Conservation (phyloP, 139 green algal species). For the Picochlorum sp. region DNA sequence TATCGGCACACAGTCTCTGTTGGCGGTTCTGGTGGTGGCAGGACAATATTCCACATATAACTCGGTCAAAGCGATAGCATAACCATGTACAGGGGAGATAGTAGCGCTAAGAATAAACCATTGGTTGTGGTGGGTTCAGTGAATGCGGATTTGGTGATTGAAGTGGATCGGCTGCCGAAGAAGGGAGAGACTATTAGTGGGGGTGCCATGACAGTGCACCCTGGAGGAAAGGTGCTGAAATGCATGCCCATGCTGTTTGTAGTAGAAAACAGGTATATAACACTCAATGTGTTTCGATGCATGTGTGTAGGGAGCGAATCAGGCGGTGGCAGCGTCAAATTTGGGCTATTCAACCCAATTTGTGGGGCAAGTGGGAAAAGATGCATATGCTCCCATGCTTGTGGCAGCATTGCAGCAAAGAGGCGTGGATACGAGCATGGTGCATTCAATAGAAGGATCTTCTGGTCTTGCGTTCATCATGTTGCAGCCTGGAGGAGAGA, state of each 20-base stretch:
- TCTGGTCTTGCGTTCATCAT: constrained; percentile 76
- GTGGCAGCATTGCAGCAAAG: constrained; percentile 29
- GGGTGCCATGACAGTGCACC: constrained; percentile 44
- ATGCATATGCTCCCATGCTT: constrained; percentile 63
- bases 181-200: constrained; percentile 70
- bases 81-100: no score
- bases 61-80: no score
- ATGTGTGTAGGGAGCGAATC: constrained; percentile 70
- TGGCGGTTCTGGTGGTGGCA: no score
- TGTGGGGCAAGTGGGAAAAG: constrained; percentile 60
- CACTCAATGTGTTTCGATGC: neutral
- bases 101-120: constrained; percentile 3
- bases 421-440: constrained; percentile 45
- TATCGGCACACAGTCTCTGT: no score
- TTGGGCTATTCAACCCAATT: constrained; percentile 68
- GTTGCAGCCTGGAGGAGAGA: constrained; percentile 67
- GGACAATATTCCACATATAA: no score
- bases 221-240: constrained; percentile 63
- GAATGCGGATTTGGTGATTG: constrained; percentile 71
- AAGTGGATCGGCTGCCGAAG: constrained; percentile 56
- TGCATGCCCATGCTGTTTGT: neutral
- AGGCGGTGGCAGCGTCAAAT: constrained; percentile 72
- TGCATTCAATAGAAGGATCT: constrained; percentile 40
- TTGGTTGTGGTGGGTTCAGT: constrained; percentile 19
- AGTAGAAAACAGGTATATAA: neutral